Base-by-base conservation (phyloP, 192 early-diverging fungal species). In the Coemansia sp. region DNA sequence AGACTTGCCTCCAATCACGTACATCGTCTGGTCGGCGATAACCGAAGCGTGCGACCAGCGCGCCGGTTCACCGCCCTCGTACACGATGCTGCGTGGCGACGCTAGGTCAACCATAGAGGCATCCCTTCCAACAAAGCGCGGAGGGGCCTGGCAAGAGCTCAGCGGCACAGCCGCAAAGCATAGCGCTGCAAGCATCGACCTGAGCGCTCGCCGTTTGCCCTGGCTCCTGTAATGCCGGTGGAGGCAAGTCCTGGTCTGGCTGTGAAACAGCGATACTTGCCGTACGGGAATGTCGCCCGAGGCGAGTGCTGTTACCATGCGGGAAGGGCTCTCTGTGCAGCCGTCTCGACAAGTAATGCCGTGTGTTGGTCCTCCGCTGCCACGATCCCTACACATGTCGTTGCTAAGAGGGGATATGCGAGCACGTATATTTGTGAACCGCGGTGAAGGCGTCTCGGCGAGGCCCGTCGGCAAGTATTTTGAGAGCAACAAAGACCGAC, bases 11-110 rank as follows among this genome's bases (percentile, higher is more conserved):
- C 71, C 71, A 18, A 75, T 52, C 23, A 75, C 58, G 43, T 75
- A 75, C 37, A 75, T 58, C 21, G 65, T 54, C 39, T 64, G 52
- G 60, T 75, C 71, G 22, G 71, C 64, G 6, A 75, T 64, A 3
- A 53, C 53, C 19, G 71, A 75, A 2, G 65, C 51, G 19, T 68
- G 65, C 8, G 48, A 46, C 60, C 65, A 75, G 56, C 71, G 71
- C 37, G 32, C 21, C 5, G 49, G 39, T 7, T 49, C 56, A 26
- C 51, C 60, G 40, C 43, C 29, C 14, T 48, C 14, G 21, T 75
- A 75, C 21, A 25, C 15, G 4, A 22, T 27, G 42, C 25, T 25
- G 13, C 42, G 42, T 25, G 42, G 23, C 25, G 25, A 45, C 27
- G 25, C 25, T 25, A 27, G 42, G 14, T 23, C 14, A 27, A 14